These are phyloP conservation scores for Cutaneotrichosporon sp. DNA, from an alignment of 1,284 basidiomycete species.

Conservation along the genomic window DNA sequence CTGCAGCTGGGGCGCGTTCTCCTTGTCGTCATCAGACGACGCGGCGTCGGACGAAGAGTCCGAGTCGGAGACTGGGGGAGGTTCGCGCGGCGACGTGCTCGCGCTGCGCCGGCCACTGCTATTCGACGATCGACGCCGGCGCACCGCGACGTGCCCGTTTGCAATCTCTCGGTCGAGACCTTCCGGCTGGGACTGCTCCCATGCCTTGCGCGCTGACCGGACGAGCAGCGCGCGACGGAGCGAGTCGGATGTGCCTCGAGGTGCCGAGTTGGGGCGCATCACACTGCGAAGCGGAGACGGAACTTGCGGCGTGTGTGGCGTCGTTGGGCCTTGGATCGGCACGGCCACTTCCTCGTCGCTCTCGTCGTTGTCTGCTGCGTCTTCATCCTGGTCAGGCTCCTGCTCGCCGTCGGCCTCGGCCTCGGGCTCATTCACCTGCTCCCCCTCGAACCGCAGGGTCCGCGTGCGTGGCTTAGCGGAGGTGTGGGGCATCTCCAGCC, in stretches of 20 bases:
- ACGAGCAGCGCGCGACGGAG: conserved; percentile 41
- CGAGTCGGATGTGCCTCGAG: conserved; percentile 24
- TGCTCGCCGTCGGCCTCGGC: too few species aligned
- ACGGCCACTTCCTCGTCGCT: not conserved
- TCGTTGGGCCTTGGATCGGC: not conserved
- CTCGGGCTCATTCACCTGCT: not conserved
- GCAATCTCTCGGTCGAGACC: conserved; percentile 37
- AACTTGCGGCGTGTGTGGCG: not conserved
- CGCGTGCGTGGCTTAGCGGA: conserved; percentile 29
- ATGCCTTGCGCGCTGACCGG: conserved; percentile 40
- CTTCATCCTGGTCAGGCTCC: conserved; percentile 3
- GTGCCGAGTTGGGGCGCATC: conserved; percentile 31
- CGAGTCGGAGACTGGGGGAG: conserved; percentile 6
- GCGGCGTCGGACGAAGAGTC: conserved; percentile 13
- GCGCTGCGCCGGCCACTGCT: conserved; percentile 25
- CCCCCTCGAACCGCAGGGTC: conserved; percentile 2
- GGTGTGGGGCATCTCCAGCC: conserved; percentile 25
- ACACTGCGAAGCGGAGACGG: conserved; percentile 19
- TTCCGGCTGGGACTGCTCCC: conserved; percentile 30
- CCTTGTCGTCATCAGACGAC: conserved; percentile 16
- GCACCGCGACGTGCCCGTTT: conserved; percentile 24
- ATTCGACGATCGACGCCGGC: conserved; percentile 27
- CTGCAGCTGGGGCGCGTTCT: conserved; percentile 14
- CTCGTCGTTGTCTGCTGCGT: conserved; percentile 1
- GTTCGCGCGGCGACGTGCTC: conserved; percentile 16